Evolutionary conservation across 768 basidiomycete genomes (phyloP), one percentile per base, ranked within the genome.

Genomic region (Punctularia strigosozonata): DNA sequence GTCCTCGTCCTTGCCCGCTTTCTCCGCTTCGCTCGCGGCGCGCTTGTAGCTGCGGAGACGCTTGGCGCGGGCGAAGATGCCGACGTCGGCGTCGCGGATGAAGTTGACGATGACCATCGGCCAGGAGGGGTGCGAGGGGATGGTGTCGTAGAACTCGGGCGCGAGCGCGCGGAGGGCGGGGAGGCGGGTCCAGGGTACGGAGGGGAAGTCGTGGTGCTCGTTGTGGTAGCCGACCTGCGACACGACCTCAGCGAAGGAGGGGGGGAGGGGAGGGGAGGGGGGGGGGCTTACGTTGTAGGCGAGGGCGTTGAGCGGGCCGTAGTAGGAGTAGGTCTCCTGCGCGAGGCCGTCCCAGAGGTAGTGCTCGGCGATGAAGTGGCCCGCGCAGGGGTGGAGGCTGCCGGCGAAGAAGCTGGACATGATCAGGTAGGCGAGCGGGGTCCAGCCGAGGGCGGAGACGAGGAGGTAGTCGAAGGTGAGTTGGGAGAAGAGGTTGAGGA

Each of bases 191-290:
- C 95, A 99, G 1, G 95, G 73, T 1, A 99, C 61, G 10, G 90
- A 90, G 6, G 95, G 92, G 61, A 99, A 98, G 61, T 99, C 95
- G 61, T 99, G 95, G 60, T 99, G 95, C 52, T 98, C 95, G 59
- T 99, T 97, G 58, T 99, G 95, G 55, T 97, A 98, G 26, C 95
- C 95, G 48, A 97, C 88, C 87, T 90, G 46, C 15, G 40, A 6
- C 17, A 28, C 19, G 50, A 26, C 21, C 40, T 33, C 10, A 49
- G 33, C 42, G 31, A 32, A 26, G 41, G 17, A n/a, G n/a, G n/a
- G n/a, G n/a, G n/a, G 37, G 36, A 21, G 13, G 24, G 21, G 14
- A 10, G 18, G 15, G 17, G 32, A 2, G n/a, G 1, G 14, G 24
- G 19, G 10, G 28, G 25, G 14, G 65, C 82, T 43, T 44, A 87